Evolutionary conservation across 2,329 filamentous ascomycete genomes (phyloP), one percentile per base, ranked within the genome.

Genomic region (Verticillium nubilum): DNA sequence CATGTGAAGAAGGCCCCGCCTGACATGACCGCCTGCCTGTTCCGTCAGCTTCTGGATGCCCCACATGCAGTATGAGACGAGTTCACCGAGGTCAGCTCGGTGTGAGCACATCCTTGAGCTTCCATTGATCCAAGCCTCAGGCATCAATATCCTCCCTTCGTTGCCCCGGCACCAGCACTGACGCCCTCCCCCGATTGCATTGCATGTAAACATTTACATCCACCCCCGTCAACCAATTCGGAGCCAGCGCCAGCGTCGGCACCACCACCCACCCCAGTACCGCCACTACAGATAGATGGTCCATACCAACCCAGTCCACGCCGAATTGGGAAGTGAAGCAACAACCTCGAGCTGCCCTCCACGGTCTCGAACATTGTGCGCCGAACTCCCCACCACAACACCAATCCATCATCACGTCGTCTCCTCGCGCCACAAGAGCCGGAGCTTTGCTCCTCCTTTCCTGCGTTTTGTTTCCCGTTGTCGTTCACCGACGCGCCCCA

Each of bases 361-460:
- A 7, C 29, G 6, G 26, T 37, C 55, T 50, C 37, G 35, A 47
- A 50, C 35, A 25, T 28, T 57, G 57, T 37, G 61, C 58, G 60
- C 25, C 27, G 25, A 19, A 53, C 52, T 28, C 27, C 52, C 25
- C 25, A 27, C 50, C 57, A 47, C 19, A 17, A 58, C 37, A 58
- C 59, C 52, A 53, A 56, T 62, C 54, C 62, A 67, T 65, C 64
- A 66, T 60, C 56, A 67, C 66, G 63, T 66, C 64, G 65, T 61
- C 61, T 56, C 65, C 68, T 62, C 66, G 67, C 54, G 64, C 69
- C 61, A 66, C 68, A 57, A 64, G 64, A 26, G 59, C 69, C 53
- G 74, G 74, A 70, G 71, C 72, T 59, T 64, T 74, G 71, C 73
- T 75, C 67, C 70, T 76, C 64, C 68, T 71, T 63, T 70, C 70